A percentile compares a stretch with the other conserved stretches of the same genome.
Evolutionary conservation across 1,139 yeast species (phyloP).

Genomic region (Ogataea hybrid): DNA sequence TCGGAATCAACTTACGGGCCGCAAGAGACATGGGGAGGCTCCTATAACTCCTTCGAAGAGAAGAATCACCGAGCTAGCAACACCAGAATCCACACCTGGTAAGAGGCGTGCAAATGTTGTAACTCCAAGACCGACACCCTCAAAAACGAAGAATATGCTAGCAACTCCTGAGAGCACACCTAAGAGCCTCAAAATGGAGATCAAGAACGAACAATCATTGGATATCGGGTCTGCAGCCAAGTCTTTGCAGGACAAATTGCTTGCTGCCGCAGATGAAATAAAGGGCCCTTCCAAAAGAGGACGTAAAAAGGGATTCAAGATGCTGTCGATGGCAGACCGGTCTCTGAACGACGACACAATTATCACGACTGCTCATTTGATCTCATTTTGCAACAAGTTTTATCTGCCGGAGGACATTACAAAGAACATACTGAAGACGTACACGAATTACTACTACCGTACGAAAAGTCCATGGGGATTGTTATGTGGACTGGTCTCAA

Average conservation of each 20-base stretch:
- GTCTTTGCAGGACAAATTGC: constrained; percentile 14
- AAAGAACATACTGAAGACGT: constrained; percentile 48
- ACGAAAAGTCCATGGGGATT: constrained; percentile 66
- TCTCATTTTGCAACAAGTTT: constrained; percentile 60
- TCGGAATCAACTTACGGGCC: constrained; percentile 30
- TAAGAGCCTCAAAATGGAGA: background rate
- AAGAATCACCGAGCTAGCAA: constrained; percentile 13
- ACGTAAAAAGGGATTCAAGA: constrained; percentile 20
- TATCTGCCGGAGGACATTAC: constrained; percentile 57
- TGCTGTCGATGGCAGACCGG: constrained; percentile 12
- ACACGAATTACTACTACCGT: constrained; percentile 48
- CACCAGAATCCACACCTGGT: constrained; percentile 19
- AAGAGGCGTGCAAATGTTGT: background rate
- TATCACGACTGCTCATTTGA: constrained; percentile 48
- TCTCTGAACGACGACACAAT: constrained; percentile 12
- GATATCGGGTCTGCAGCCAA: constrained; percentile 5
- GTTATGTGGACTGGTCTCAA: constrained; percentile 62
- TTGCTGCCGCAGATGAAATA: constrained; percentile 20
- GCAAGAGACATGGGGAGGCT: background rate
- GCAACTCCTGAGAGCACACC: constrained; percentile 8
- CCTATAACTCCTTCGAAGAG: constrained; percentile 19
- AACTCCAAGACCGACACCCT: constrained; percentile 8
- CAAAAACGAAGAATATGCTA: constrained; percentile 2
- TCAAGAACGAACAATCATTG: background rate
- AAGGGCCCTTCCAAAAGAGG: constrained; percentile 12